Evolutionary conservation across 2,329 filamentous ascomycete species (phyloP), one percentile per base, ranked within the genome.

Genomic region (Phaeomoniella chlamydospora): DNA sequence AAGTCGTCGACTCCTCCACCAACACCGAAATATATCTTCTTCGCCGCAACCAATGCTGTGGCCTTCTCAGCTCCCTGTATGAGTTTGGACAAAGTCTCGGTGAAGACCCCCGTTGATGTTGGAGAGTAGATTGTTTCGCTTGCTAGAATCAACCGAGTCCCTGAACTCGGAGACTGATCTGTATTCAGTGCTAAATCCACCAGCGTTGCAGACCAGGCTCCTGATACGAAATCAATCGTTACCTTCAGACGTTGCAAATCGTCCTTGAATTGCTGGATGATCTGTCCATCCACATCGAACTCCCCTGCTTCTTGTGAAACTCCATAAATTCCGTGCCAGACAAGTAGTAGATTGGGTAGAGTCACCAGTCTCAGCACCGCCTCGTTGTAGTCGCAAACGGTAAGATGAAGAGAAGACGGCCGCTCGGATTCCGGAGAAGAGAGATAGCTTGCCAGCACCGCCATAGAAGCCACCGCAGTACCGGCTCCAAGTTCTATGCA

Each of bases 121-220:
- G 72, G 73, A 4, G 67, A 70, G 51, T 79, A 79, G 34, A 78
- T 77, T 0, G 74, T 79, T 52, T 79, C 74, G 17, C 71, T 74
- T 1, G 70, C 74, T 3, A 79, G 61, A 5, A 78, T 54, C 14
- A 73, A 45, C 0, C 57, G 59, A 15, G 61, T 61, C 22, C n/a
- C 22, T 26, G 6, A n/a, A n/a, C 22, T n/a, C n/a, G 22, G 9
- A 6, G 22, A n/a, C 22, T 9, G 22, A 6, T 6, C 6, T 9
- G 22, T n/a, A 9, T 26, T 6, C 6, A 26, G 22, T 26, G n/a
- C n/a, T 26, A 72, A 50, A 3, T 74, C 60, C 2, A 57, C 49
- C 11, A 61, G 56, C 0, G 55, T 52, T 0, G 66, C 57, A 0
- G 63, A 64, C 74, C 74, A 79, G 6, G 68, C 67, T 2, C 74